Conservation (phyloP, 345 rosid genomes). For the Citrus mangshanensis region DNA sequence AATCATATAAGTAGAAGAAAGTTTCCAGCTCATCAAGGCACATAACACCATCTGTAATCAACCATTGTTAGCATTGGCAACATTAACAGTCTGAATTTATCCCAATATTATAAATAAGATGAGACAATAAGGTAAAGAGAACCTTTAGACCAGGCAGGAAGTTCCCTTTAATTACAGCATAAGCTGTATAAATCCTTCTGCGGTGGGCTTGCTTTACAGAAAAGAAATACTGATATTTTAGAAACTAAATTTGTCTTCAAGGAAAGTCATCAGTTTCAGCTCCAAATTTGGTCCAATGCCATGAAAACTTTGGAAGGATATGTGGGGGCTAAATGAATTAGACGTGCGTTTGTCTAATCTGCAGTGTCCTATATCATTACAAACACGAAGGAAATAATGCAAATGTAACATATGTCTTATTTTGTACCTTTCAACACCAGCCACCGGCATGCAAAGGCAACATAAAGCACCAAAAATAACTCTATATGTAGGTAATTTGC, state of each 20-base stretch:
- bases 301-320: neutral
- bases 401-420: neutral
- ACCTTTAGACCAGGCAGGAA: neutral
- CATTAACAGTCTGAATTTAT: neutral
- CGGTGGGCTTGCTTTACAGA: neutral
- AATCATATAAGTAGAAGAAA: neutral
- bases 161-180: neutral
- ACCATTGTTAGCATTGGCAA: neutral
- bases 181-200: neutral
- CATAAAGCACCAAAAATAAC: neutral
- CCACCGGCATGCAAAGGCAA: neutral
- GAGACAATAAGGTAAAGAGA: neutral
- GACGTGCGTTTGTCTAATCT: neutral
- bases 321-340: neutral
- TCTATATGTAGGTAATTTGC: neutral
- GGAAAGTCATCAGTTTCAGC: neutral
- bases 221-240: neutral
- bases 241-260: neutral
- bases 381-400: neutral
- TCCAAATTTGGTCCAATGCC: neutral
- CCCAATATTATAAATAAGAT: neutral
- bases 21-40: neutral
- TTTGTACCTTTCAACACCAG: neutral
- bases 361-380: neutral
- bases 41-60: neutral